Base-by-base conservation (phyloP, 371 early-diverging fungal species). In the Lichtheimia ramosa region DNA sequence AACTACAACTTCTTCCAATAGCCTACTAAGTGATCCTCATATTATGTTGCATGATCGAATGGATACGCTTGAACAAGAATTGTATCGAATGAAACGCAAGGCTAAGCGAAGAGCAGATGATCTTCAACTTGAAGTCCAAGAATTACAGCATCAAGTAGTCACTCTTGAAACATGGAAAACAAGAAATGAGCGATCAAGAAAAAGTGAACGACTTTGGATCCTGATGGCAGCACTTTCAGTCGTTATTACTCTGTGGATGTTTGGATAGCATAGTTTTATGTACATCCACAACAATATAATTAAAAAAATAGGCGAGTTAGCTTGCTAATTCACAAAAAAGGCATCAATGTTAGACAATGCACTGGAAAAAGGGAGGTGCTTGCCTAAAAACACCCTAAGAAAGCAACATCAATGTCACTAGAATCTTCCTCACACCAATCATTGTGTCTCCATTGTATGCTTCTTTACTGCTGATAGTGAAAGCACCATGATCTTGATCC, bases 11-110 rank as follows among this genome's bases (percentile, higher is more conserved):
- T 50, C 43, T 13, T 54, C 56, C 1, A 57, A 54, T 3, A 59
- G 56, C 13, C 51, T 43, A 12, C 16, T 46, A n/a, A 46, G 43
- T 13, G 67, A 69, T 20, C 54, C 61, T 4, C 63, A 72, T 5
- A 74, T 77, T 53, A 48, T 75, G 54, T 60, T 79, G 42, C 79
- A 79, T 50, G 76, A 79, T 52, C 58, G 79, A 21, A 69, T 79
- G 71, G 79, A 79, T 64, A 49, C 65, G 10, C 61, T 79, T 2
- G 79, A 79, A 24, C 76, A 74, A 59, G 74, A 70, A 24, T 39
- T 79, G 5, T 70, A 75, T 28, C 51, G 67, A 14, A 63, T 74
- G 34, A 69, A 66, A 58, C 53, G 65, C n/a, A 71, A 64, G 40
- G 42, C 57, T 0, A 69, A 66, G 55, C 68, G 71, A 42, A 66